phyloP scores from a whole-genome alignment of 2,329 filamentous ascomycete species.

The Helotiales sp. region DNA sequence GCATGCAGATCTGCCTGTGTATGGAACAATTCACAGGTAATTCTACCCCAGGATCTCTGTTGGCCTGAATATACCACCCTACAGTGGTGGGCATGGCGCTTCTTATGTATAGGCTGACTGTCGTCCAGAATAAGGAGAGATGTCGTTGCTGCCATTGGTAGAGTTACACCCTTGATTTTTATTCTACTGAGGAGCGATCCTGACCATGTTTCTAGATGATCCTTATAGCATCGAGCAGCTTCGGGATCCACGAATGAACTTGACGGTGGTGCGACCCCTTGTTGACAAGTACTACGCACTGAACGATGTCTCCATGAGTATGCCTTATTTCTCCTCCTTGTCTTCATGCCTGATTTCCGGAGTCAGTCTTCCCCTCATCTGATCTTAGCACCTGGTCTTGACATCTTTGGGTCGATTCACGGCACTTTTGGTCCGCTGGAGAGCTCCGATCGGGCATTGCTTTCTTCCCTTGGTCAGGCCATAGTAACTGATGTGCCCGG shows the following conservation, averaged over 20 bases:
- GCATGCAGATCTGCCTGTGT: constrained; percentile 64
- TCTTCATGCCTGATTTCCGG: too few relatives aligned
- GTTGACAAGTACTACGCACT: constrained; percentile 84
- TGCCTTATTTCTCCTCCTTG: constrained; percentile 34
- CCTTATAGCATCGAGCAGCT: constrained; percentile 76
- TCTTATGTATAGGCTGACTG: background rate
- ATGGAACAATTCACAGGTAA: constrained; percentile 78
- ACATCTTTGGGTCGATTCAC: too few relatives aligned
- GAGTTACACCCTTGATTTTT: background rate
- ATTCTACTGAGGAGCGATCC: background rate
- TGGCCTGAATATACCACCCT: background rate
- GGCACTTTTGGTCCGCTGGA: too few relatives aligned
- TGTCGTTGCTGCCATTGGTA: constrained; percentile 48
- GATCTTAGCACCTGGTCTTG: too few relatives aligned
- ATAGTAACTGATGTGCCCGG: too few relatives aligned
- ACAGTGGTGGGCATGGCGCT: background rate
- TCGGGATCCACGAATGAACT: constrained; percentile 79
- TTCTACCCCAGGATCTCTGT: background rate
- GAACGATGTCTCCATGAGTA: constrained; percentile 78
- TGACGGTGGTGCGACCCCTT: constrained; percentile 73
- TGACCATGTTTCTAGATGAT: constrained; percentile 51
- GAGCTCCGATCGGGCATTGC: too few relatives aligned
- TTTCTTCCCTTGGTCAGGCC: too few relatives aligned
- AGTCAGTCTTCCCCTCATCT: too few relatives aligned
- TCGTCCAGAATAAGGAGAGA: constrained; percentile 59